phyloP scores from a whole-genome alignment of 768 basidiomycete genomes.

The Plicaturopsis crispa region DNA sequence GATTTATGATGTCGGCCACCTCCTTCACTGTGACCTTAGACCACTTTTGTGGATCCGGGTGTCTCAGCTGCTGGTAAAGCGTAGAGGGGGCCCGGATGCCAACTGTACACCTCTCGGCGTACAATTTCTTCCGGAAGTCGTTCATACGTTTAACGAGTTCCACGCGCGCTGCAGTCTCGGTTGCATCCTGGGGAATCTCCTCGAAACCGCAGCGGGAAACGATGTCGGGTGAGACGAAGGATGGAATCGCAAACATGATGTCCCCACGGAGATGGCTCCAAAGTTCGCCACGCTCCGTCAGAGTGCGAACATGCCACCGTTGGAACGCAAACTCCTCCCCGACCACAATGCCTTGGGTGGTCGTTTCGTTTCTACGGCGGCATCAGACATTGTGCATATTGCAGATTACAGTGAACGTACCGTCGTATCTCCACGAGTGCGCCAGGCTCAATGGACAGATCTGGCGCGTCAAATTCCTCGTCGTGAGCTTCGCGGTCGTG shows the following conservation, averaged over 20 bases:
- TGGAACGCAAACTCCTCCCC: neutral
- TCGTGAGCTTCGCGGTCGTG: constrained; percentile 10
- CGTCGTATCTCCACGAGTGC: constrained; percentile 48
- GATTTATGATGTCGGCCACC: constrained; percentile 37
- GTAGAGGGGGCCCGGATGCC: constrained; percentile 15
- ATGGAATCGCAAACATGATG: constrained; percentile 53
- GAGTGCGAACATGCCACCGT: constrained; percentile 13
- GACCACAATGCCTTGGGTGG: constrained; percentile 4
- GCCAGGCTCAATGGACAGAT: constrained; percentile 25
- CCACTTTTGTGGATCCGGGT: constrained; percentile 46
- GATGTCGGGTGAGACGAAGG: constrained; percentile 39
- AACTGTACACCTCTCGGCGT: constrained; percentile 28
- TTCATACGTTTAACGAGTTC: constrained; percentile 53
- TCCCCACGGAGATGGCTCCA: constrained; percentile 43
- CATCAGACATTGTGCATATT: neutral
- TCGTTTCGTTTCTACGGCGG: constrained; percentile 22
- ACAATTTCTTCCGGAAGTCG: constrained; percentile 42
- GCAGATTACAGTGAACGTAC: constrained; percentile 21
- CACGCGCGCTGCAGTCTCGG: constrained; percentile 52
- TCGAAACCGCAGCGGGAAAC: constrained; percentile 38
- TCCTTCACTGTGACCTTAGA: constrained; percentile 43
- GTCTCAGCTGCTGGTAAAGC: constrained; percentile 37
- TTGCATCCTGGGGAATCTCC: constrained; percentile 17
- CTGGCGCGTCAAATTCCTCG: constrained; percentile 9
- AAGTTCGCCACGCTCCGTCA: constrained; percentile 39